Evolutionary conservation across 164 flowering plant species (phyloP), one percentile per base, ranked within the genome.

Genomic region (Annona cherimola): DNA sequence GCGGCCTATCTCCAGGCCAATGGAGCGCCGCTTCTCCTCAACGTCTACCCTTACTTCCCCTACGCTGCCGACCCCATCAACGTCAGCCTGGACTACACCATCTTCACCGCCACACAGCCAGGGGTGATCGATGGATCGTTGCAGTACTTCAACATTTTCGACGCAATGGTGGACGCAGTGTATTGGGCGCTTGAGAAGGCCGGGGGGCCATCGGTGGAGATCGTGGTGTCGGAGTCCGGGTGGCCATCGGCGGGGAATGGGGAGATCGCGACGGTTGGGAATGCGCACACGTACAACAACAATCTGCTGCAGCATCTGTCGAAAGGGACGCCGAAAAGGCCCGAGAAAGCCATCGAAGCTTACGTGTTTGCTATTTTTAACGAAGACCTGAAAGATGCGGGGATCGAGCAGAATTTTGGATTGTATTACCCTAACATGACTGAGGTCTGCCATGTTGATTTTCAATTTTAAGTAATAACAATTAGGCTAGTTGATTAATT

Each of bases 111-210:
- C 4, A n/a, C 61, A 0, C 5, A 18, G 12, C 40, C 20, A 2
- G 69, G 40, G 0, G 62, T 50, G 42, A 50, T 0, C 3, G 74
- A 68, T 12, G 67, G 71, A 9, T 18, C 41, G 3, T 5, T 11
- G 18, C 1, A 3, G 14, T 74, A 74, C 46, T n/a, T 11, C 18
- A 74, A 61, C 67, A 43, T 61, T 1, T 74, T 74, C 16, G 71
- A 74, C 40, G 71, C 76, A 16, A 62, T 46, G 57, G 42, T 69
- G 2, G 73, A 75, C 16, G 40, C 68, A 0, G 4, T 73, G 44
- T 73, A 73, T 19, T 45, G 54, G n/a, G 69, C 75, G 7, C 41
- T 73, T 14, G 70, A 67, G 69, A 73, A 73, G 43, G 69, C 5
- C 3, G 68, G 76, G 45, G 76, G 72, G 5, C n/a, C 72, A 18